A percentile compares a stretch with the other conserved stretches of the same genome.
Evolutionary conservation across 441 rosid species (phyloP).

Genomic region (Gossypium schwendimanii): DNA sequence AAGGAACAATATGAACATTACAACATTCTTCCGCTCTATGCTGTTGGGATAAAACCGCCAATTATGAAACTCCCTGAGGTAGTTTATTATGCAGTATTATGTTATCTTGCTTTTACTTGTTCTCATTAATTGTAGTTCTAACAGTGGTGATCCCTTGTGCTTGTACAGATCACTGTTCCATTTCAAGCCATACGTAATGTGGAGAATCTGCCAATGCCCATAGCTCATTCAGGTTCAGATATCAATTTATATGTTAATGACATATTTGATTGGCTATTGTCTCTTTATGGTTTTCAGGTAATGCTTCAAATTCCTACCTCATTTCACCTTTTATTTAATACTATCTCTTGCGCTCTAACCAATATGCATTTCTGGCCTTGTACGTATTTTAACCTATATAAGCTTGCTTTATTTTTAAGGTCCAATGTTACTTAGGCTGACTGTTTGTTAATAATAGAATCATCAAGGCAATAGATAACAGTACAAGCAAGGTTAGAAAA

Average conservation of each 20-base stretch:
- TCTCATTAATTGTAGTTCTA: constrained; percentile 9
- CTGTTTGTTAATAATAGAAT: background rate
- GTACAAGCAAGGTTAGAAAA: background rate
- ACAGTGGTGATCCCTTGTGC: constrained; percentile 12
- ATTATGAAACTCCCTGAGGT: constrained; percentile 95
- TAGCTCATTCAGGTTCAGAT: constrained; percentile 22
- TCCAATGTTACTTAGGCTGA: constrained; percentile 2
- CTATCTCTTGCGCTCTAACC: background rate
- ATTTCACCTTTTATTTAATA: background rate
- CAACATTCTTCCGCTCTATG: constrained; percentile 85
- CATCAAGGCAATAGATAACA: background rate
- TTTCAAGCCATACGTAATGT: constrained; percentile 59
- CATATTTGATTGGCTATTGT: constrained; percentile 91
- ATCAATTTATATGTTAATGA: constrained; percentile 41
- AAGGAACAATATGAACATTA: constrained; percentile 56
- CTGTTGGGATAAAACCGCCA: constrained; percentile 60
- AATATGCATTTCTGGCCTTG: background rate
- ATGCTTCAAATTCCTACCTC: constrained; percentile 6
- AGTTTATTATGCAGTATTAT: constrained; percentile 16
- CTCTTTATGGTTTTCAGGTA: constrained; percentile 97
- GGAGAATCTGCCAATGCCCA: constrained; percentile 64
- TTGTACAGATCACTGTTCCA: constrained; percentile 71
- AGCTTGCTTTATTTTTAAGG: background rate
- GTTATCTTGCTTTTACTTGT: constrained; percentile 10
- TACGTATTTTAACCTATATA: background rate